These are phyloP conservation scores for Russula dissimulans DNA, from an alignment of 768 basidiomycete species.

Conservation along the genomic window DNA sequence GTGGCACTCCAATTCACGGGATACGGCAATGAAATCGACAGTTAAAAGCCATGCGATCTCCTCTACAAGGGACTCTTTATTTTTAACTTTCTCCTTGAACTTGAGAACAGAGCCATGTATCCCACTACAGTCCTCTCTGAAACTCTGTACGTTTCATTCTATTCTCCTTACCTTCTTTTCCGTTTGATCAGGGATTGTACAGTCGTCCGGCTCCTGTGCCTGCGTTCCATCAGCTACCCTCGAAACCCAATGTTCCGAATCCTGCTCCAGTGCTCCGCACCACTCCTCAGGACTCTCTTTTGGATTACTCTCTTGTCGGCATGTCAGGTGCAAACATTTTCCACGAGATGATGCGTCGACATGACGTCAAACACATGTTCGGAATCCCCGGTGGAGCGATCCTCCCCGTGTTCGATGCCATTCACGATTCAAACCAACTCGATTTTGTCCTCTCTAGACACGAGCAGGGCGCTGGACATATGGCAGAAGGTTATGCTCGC, in stretches of 20 bases:
- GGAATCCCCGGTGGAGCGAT: constrained; percentile 98
- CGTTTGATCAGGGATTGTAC: background rate
- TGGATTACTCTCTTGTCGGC: constrained; percentile 85
- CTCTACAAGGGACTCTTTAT: too few species aligned
- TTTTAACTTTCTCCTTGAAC: too few species aligned
- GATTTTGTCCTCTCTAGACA: constrained; percentile 94
- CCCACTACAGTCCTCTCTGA: too few species aligned
- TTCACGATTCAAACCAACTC: constrained; percentile 91
- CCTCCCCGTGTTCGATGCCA: constrained; percentile 97
- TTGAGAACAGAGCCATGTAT: too few species aligned
- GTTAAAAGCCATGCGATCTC: too few species aligned
- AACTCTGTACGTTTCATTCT: too few species aligned
- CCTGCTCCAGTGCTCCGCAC: constrained; percentile 29
- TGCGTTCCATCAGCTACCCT: constrained; percentile 41
- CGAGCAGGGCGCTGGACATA: constrained; percentile 97
- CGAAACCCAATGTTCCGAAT: constrained; percentile 31
- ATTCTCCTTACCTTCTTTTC: too few species aligned
- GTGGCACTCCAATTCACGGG: too few species aligned
- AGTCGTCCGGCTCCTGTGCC: constrained; percentile 61
- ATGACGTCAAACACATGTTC: constrained; percentile 92
- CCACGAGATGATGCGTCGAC: constrained; percentile 99
- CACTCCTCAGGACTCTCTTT: constrained; percentile 36
- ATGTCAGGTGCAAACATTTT: constrained; percentile 96
- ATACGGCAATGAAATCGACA: too few species aligned
- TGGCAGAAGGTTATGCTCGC: constrained; percentile 97